Evolutionary conservation across 805 yeast species (phyloP).

Genomic region (fission yeast (Schizosaccharomyces pombe)): DNA sequence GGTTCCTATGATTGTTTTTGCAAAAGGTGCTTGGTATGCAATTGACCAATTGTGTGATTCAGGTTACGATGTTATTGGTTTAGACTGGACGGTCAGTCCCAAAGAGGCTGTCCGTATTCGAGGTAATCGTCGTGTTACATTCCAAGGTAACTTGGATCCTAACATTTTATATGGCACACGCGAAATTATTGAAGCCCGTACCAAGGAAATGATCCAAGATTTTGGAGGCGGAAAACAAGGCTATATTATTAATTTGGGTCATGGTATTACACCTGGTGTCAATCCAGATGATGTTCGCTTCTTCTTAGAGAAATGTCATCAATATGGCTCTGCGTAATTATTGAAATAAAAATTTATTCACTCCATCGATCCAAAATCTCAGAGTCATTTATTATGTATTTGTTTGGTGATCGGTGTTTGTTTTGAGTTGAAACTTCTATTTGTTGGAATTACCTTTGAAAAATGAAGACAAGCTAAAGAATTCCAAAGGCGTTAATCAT

Average conservation of each 20-base stretch:
- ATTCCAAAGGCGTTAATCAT: too few relatives aligned
- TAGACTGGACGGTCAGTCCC: conserved; percentile 82
- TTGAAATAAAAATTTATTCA: not conserved
- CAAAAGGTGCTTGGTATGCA: conserved; percentile 96
- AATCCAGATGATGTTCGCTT: conserved; percentile 69
- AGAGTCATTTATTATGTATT: too few relatives aligned
- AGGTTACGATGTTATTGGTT: conserved; percentile 69
- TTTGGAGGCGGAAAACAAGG: conserved; percentile 86
- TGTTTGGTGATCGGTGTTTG: too few relatives aligned
- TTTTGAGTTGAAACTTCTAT: too few relatives aligned
- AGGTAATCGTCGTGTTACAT: conserved; percentile 48
- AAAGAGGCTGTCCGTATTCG: conserved; percentile 48
- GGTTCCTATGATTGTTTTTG: conserved; percentile 73
- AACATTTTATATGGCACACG: conserved; percentile 66
- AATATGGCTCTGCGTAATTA: not conserved
- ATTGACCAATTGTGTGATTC: conserved; percentile 58
- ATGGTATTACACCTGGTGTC: conserved; percentile 96
- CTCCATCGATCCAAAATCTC: too few relatives aligned
- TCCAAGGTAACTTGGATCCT: conserved; percentile 93
- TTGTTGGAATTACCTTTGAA: too few relatives aligned
- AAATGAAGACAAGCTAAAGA: too few relatives aligned
- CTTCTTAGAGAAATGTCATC: conserved; percentile 67
- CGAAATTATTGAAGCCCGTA: conserved; percentile 57
- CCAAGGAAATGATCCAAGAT: conserved; percentile 65
- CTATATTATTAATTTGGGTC: conserved; percentile 89